Evolutionary conservation across 176 grass and related monocot genomes (phyloP).

Genomic region (maize (Zea mays)): DNA sequence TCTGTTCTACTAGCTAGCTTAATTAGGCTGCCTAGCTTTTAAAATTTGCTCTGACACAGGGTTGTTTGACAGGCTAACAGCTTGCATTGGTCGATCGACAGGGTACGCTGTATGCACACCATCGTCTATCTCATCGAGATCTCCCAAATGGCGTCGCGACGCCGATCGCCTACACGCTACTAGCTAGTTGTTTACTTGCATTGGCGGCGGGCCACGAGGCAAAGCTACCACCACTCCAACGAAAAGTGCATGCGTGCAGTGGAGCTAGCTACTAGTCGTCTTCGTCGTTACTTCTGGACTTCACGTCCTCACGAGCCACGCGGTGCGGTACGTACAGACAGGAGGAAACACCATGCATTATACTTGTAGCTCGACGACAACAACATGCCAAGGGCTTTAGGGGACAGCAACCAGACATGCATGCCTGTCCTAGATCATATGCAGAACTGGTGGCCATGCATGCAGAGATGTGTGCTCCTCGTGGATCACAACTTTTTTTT

Average conservation of each 20-base stretch:
- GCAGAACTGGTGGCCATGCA: not conserved
- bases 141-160: not conserved
- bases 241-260: not conserved
- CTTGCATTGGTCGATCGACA: not conserved
- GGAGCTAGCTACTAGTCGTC: not conserved
- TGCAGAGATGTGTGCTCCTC: slow-evolving; percentile 35
- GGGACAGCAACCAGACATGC: slow-evolving; percentile 30
- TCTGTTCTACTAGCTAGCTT: not conserved
- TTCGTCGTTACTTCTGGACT: slow-evolving; percentile 1
- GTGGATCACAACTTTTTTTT: slow-evolving; percentile 27
- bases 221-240: not conserved
- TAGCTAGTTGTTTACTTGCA: not conserved
- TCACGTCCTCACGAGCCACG: not conserved
- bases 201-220: not conserved
- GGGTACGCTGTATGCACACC: not conserved
- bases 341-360: not conserved
- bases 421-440: not conserved
- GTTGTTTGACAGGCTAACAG: not conserved
- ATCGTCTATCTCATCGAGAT: not conserved
- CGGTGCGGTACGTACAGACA: no score
- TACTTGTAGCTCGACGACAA: slow-evolving; percentile 12
- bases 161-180: not conserved
- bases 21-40: not conserved
- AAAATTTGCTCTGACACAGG: not conserved
- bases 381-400: slow-evolving; percentile 5